A percentile compares a stretch with the other conserved stretches of the same genome.
These are phyloP conservation scores for Lenwebbia sp. DNA, from an alignment of 345 rosid species.

Conservation along the genomic window DNA sequence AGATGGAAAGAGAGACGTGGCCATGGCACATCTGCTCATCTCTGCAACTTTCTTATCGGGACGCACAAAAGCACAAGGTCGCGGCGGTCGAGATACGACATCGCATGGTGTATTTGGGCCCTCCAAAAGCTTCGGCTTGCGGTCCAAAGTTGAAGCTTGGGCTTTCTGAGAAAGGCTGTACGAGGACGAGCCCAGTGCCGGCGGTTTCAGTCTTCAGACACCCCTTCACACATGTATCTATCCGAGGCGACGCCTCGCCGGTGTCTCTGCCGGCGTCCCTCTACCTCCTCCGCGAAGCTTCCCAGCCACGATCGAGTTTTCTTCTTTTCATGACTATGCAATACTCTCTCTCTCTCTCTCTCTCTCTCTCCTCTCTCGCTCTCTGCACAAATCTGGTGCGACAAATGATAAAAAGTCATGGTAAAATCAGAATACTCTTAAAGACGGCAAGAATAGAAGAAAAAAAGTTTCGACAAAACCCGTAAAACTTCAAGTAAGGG, in stretches of 20 bases:
- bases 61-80: not conserved
- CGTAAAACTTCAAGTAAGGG: too few species aligned
- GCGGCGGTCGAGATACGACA: not conserved
- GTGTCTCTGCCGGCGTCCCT: not conserved
- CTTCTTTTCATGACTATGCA: not conserved
- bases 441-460: too few species aligned
- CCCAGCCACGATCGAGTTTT: not conserved
- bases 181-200: not conserved
- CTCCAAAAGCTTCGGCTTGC: not conserved
- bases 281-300: not conserved
- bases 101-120: not conserved
- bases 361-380: too few species aligned
- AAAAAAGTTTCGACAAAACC: too few species aligned
- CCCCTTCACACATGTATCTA: not conserved
- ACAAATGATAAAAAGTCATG: too few species aligned
- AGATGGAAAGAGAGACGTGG: constrained; percentile 6
- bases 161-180: not conserved
- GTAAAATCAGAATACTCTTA: too few species aligned
- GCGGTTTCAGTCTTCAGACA: not conserved
- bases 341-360: too few species aligned
- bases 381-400: too few species aligned
- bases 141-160: not conserved
- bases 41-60: not conserved
- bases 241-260: not conserved
- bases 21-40: constrained; percentile 16